Evolutionary conservation across 495 filamentous ascomycete species (phyloP).

Genomic region (Aspergillus bridgeri): DNA sequence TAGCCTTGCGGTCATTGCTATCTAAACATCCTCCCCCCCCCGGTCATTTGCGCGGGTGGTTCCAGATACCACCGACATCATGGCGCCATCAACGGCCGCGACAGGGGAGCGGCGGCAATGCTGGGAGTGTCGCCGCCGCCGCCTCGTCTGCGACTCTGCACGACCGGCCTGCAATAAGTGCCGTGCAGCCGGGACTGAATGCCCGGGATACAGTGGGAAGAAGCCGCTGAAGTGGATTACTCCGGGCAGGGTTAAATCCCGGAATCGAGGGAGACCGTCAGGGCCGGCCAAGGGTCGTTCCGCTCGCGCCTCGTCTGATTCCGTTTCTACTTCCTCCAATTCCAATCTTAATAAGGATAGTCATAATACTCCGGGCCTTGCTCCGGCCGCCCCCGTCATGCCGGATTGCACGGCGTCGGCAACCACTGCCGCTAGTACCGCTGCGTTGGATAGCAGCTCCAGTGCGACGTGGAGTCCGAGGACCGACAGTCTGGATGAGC

Average conservation of each 20-base stretch:
- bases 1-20: not conserved
- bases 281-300: not conserved
- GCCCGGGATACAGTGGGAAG: conserved; percentile 22
- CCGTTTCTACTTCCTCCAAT: not conserved
- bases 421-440: not conserved
- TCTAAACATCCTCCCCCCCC: not conserved
- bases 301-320: not conserved
- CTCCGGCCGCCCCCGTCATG: not conserved
- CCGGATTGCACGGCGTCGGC: not conserved
- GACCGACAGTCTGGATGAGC: not conserved
- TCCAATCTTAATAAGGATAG: not conserved
- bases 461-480: not conserved
- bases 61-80: not conserved
- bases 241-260: conserved; percentile 24
- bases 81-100: not conserved
- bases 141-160: conserved; percentile 31
- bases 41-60: not conserved
- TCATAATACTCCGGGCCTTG: not conserved
- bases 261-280: conserved; percentile 2
- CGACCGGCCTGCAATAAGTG: conserved; percentile 23
- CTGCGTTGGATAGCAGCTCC: not conserved
- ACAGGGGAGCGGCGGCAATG: conserved; percentile 22
- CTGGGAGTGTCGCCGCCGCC: conserved; percentile 37
- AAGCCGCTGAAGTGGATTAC: conserved; percentile 25
- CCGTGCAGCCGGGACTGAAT: conserved; percentile 16